These are phyloP conservation scores for Hymenoscyphus infarciens DNA, from an alignment of 2,329 filamentous ascomycete genomes.

Conservation along the genomic window DNA sequence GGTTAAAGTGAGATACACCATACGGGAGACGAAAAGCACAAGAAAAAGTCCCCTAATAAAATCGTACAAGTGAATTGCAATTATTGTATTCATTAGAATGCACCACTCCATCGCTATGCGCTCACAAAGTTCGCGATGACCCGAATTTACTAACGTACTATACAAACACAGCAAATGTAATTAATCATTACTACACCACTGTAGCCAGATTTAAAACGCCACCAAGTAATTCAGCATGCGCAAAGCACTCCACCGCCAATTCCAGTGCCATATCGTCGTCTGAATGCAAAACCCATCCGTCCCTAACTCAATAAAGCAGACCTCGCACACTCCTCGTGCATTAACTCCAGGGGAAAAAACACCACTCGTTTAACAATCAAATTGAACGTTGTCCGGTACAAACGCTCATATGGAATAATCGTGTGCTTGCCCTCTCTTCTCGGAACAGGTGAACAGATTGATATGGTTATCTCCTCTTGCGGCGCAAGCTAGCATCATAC, in stretches of 20 bases:
- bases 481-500: constrained; percentile 84
- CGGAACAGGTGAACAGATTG: constrained; percentile 76
- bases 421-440: constrained; percentile 35
- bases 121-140: neutral
- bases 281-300: neutral
- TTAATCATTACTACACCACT: constrained; percentile 16
- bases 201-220: constrained; percentile 3
- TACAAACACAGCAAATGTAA: constrained; percentile 6
- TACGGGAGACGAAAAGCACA: too few relatives aligned
- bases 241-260: neutral
- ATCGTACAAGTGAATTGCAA: neutral
- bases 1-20: too few relatives aligned
- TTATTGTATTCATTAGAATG: neutral
- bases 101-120: neutral
- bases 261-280: neutral
- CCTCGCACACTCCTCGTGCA: neutral
- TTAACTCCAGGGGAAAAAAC: neutral
- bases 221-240: neutral
- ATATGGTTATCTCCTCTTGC: constrained; percentile 85
- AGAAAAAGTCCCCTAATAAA: too few relatives aligned
- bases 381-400: neutral
- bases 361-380: neutral
- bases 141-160: neutral
- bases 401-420: neutral
- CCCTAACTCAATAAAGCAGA: neutral